Percentiles rank a stretch among this genome's conserved stretches.
Conservation (phyloP, 805 yeast genomes). For the Lipomyces sp. region DNA sequence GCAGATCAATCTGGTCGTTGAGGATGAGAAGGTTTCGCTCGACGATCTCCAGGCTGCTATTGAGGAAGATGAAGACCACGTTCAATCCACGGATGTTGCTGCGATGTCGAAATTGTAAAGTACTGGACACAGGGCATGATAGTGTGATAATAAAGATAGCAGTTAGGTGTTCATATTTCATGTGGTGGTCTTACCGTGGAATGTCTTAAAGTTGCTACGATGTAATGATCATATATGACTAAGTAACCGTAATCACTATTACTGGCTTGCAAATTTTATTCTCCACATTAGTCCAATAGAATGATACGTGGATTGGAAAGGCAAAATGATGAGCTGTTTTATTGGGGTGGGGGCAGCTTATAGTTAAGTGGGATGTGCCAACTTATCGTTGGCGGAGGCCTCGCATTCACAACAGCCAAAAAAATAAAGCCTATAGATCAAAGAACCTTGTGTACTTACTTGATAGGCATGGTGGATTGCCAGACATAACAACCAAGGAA, state of each 20-base stretch:
- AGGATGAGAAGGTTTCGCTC: conserved; percentile 93
- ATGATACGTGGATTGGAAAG: not conserved
- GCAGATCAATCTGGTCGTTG: conserved; percentile 97
- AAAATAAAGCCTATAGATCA: not conserved
- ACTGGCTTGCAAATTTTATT: not conserved
- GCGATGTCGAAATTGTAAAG: conserved; percentile 38
- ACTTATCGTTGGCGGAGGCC: not conserved
- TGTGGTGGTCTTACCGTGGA: not conserved
- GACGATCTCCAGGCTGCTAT: conserved; percentile 78
- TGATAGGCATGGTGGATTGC: not conserved
- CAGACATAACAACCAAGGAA: not conserved
- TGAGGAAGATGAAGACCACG: conserved; percentile 97
- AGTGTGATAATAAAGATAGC: not conserved
- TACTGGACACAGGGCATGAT: not conserved
- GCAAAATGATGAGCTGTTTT: too few species aligned
- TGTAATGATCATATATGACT: not conserved
- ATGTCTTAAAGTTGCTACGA: not conserved
- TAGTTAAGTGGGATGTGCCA: too few species aligned
- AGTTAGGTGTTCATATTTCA: not conserved
- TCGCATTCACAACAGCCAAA: not conserved
- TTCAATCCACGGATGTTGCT: conserved; percentile 95
- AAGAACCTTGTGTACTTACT: not conserved
- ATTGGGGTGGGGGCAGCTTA: too few species aligned
- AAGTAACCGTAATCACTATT: not conserved
- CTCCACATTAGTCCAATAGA: not conserved